Base-by-base conservation (phyloP, 2,329 filamentous ascomycete genomes). In the Aaosphaeria pasadenensis region DNA sequence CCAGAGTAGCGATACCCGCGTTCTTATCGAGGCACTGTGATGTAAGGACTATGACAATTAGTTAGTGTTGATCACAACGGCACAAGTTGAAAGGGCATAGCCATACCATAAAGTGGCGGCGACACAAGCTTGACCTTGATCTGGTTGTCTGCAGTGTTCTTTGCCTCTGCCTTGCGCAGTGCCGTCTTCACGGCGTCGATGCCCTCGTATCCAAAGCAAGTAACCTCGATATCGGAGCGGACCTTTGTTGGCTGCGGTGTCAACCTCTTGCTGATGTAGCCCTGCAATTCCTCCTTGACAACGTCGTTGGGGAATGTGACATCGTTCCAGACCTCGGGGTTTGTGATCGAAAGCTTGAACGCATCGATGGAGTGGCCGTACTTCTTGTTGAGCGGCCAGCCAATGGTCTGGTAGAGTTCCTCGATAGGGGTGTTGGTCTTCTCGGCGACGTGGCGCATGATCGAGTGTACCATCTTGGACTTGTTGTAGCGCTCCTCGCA, bases 401-500 rank as follows among this genome's bases (percentile, higher is more conserved):
- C 90, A 70, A 99, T 96, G 60, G 80, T 85, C 80, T 96, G 87
- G 76, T 99, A 99, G 49, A 99, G 83, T 45, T 85, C 82, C 79
- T 97, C 90, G 67, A 99, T 95, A n/a, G 92, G 91, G 30, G 85
- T 88, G 69, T 88, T 85, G 39, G 91, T 95, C 82, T 96, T 96
- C 78, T 99, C 91, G 59, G 94, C 92, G 54, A 99, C 94, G 73
- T 99, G 94, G 72, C 92, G 87, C 89, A 99, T 92, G 74, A 99
- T 96, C 46, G 90, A 95, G 76, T 99, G 94, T 38, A 97, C 94
- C 80, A 96, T 95, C 81, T 99, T 99, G 79, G 90, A 89, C 86
- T 99, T 99, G 84, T 99, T 99, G 82, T 96, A 99, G 36, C 94
- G 85, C 79, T 99, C 94, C 72, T 99, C 94, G 72, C 95, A 99